Evolutionary conservation across 306 rosid species (phyloP).

Genomic region (Glycine latifolia): DNA sequence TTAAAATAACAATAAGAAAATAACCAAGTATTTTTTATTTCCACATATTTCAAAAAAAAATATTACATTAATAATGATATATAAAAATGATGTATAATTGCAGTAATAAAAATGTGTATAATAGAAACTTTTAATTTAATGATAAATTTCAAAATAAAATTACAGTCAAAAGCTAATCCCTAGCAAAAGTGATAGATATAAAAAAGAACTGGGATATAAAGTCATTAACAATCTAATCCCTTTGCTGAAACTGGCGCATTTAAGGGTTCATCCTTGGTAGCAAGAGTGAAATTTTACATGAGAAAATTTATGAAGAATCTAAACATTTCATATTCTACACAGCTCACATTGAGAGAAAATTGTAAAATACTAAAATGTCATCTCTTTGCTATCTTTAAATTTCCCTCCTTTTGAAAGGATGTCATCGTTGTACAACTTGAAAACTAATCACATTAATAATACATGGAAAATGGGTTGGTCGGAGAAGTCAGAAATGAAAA

Average conservation of each 20-base stretch:
- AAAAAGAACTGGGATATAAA: neutral
- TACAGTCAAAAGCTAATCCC: neutral
- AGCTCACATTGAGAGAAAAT: neutral
- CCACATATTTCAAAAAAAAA: no score
- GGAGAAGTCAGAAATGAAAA: neutral
- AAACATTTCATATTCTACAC: neutral
- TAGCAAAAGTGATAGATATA: neutral
- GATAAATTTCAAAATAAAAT: neutral
- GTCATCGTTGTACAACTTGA: slow-evolving; percentile 9
- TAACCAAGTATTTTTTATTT: no score
- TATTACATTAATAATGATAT: neutral
- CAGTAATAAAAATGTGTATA: neutral
- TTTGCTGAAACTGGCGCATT: neutral
- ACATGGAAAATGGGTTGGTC: slow-evolving; percentile 30
- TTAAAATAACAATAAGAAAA: no score
- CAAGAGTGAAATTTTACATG: slow-evolving; percentile 14
- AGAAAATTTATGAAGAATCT: slow-evolving; percentile 27
- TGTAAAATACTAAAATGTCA: neutral
- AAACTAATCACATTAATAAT: slow-evolving; percentile 14
- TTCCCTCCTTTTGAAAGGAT: slow-evolving; percentile 4
- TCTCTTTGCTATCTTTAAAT: neutral
- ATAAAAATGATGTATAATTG: neutral
- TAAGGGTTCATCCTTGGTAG: neutral
- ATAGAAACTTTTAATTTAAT: neutral
- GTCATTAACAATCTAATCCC: neutral